phyloP scores from a whole-genome alignment of 106 monocot species.

The Gastrodia elata region DNA sequence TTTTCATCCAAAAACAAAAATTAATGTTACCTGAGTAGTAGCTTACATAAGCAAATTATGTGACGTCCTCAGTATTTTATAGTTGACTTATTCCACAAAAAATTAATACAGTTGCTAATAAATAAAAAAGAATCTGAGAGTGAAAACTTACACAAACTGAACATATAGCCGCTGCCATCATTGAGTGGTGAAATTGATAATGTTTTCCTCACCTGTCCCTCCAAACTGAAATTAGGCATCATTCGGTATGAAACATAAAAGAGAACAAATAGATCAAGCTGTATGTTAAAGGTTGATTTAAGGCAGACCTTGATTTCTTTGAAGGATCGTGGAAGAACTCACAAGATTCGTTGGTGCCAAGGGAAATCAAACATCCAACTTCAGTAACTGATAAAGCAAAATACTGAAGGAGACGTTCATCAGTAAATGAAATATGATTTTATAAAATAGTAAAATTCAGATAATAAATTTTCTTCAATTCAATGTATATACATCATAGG shows the following conservation, averaged over 20 bases:
- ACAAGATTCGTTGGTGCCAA: constrained; percentile 66
- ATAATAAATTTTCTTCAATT: background rate
- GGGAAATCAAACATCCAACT: constrained; percentile 70
- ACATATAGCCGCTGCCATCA: constrained; percentile 37
- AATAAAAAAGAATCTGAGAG: background rate
- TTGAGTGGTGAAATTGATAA: constrained; percentile 30
- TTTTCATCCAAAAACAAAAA: no score
- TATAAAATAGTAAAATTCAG: background rate
- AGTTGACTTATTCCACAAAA: no score
- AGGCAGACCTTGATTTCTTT: constrained; percentile 71
- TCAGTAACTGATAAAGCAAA: constrained; percentile 81
- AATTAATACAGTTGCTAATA: no score
- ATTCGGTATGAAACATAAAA: background rate
- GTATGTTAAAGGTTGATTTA: background rate
- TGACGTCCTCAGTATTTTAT: no score
- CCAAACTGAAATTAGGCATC: constrained; percentile 21
- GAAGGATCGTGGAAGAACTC: constrained; percentile 91
- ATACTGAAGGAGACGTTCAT: constrained; percentile 22
- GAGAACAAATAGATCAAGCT: background rate
- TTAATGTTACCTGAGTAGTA: no score
- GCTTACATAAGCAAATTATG: no score
- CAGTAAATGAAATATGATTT: background rate
- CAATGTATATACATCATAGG: background rate
- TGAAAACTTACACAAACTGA: constrained; percentile 40
- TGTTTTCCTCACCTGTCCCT: constrained; percentile 64